Evolutionary conservation across 495 filamentous ascomycete genomes (phyloP).

Genomic region (Xylaria grammica): DNA sequence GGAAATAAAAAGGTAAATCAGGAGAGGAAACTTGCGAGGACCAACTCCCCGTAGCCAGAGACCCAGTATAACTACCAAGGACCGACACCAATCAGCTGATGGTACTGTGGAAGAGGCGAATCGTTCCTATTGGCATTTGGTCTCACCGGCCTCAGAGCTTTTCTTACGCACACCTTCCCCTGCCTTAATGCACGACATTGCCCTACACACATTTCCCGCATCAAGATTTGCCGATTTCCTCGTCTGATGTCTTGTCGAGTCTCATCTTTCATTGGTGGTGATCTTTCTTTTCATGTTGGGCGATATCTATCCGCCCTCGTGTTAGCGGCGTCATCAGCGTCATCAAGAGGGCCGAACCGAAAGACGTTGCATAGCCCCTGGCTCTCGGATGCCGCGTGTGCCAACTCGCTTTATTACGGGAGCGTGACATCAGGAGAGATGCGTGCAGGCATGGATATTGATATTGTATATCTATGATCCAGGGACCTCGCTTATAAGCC

Average conservation of each 20-base stretch:
- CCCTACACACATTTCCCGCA: background rate
- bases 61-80: background rate
- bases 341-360: conserved; percentile 20
- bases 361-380: background rate
- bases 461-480: background rate
- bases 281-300: background rate
- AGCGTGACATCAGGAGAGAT: background rate
- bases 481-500: conserved; percentile 16
- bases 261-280: conserved; percentile 7
- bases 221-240: conserved; percentile 12
- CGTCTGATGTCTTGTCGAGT: conserved; percentile 7
- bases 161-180: conserved; percentile 16
- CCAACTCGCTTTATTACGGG: conserved; percentile 4
- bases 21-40: background rate
- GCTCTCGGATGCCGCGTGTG: conserved; percentile 3
- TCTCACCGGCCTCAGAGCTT: conserved; percentile 1
- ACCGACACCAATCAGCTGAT: conserved; percentile 16
- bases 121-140: conserved; percentile 16
- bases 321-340: conserved; percentile 6
- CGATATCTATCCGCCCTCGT: conserved; percentile 12
- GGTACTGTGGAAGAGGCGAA: conserved; percentile 9
- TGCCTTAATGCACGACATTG: conserved; percentile 11
- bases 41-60: background rate
- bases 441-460: background rate
- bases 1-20: background rate